These are phyloP conservation scores for Rusavskia elegans DNA, from an alignment of 495 filamentous ascomycete genomes.

Conservation along the genomic window DNA sequence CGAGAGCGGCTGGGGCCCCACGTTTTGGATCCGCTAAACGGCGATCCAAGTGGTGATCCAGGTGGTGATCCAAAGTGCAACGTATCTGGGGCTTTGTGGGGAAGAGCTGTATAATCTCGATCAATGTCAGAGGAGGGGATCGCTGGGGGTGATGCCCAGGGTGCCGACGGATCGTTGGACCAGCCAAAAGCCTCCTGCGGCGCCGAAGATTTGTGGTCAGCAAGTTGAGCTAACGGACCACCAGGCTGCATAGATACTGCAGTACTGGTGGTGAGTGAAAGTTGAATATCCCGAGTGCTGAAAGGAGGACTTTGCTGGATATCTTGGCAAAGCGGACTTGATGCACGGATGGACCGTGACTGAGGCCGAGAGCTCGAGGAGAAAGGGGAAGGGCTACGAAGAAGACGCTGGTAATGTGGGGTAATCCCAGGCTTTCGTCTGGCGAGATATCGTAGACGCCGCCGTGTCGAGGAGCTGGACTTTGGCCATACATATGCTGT, in stretches of 20 bases:
- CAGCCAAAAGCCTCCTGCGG: slow-evolving; percentile 15
- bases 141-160: slow-evolving; percentile 15
- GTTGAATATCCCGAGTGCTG: slow-evolving; percentile 63
- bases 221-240: slow-evolving; percentile 50
- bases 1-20: slow-evolving; percentile 36
- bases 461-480: slow-evolving; percentile 63
- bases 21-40: slow-evolving; percentile 35
- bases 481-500: slow-evolving; percentile 51
- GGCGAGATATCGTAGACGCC: slow-evolving; percentile 69
- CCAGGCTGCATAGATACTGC: slow-evolving; percentile 62
- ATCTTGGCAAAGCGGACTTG: slow-evolving; percentile 10
- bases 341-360: slow-evolving; percentile 14
- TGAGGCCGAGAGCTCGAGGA: slow-evolving; percentile 17
- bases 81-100: not conserved
- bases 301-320: slow-evolving; percentile 25
- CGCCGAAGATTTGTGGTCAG: slow-evolving; percentile 17
- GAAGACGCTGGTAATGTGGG: slow-evolving; percentile 51
- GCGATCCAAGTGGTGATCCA: slow-evolving; percentile 28
- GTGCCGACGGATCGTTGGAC: slow-evolving; percentile 20
- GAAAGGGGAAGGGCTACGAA: slow-evolving; percentile 63
- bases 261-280: slow-evolving; percentile 70
- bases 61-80: slow-evolving; percentile 6
- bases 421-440: slow-evolving; percentile 54
- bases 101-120: not conserved
- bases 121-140: slow-evolving; percentile 4